A percentile compares a stretch with the other conserved stretches of the same genome.
Evolutionary conservation across 1,284 basidiomycete species (phyloP).

Genomic region (Malassezia psittaci): DNA sequence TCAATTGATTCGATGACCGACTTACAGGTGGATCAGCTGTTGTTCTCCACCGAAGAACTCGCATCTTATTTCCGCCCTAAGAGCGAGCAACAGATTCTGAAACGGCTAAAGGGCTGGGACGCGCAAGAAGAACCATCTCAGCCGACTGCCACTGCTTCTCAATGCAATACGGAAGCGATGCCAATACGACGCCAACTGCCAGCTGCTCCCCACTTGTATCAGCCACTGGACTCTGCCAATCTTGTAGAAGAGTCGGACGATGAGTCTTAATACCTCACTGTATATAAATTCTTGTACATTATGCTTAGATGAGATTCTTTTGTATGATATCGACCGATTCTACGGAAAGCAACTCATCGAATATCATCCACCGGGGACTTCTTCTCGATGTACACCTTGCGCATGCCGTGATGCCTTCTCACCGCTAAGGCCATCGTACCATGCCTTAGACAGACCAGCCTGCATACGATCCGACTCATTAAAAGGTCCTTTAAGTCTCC

Average conservation of each 20-base stretch:
- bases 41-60: conserved; percentile 9
- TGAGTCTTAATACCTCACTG: neutral
- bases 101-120: conserved; percentile 16
- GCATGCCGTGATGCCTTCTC: conserved; percentile 47
- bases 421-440: conserved; percentile 56
- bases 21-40: conserved; percentile 6
- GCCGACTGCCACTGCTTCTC: neutral
- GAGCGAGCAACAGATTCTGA: conserved; percentile 4
- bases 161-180: neutral
- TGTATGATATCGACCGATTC: no score
- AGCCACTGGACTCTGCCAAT: conserved; percentile 7
- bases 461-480: conserved; percentile 65
- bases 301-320: no score
- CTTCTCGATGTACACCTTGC: conserved; percentile 24
- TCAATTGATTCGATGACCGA: conserved; percentile 11
- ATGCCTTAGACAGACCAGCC: conserved; percentile 51
- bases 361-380: conserved; percentile 25
- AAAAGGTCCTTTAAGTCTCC: conserved; percentile 74
- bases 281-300: no score
- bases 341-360: no score
- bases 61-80: conserved; percentile 7
- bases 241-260: conserved; percentile 5
- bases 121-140: neutral
- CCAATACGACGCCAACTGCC: neutral
- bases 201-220: neutral